Evolutionary conservation across 2,329 filamentous ascomycete genomes (phyloP), one percentile per base, ranked within the genome.

Genomic region (Talaromyces albobiverticillius): DNA sequence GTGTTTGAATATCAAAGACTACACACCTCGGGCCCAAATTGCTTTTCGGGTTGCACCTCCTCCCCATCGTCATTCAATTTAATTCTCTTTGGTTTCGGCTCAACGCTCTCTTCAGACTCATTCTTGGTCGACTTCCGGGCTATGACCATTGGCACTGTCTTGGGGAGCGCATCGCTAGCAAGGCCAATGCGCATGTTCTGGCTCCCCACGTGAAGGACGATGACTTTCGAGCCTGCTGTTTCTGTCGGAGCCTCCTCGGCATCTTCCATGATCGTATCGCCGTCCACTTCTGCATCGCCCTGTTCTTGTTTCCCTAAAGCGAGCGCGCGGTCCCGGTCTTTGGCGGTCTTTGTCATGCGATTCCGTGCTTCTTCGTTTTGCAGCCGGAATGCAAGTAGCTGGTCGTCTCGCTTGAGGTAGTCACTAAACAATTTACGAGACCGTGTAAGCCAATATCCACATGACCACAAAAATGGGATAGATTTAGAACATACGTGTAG

Each of bases 391-490:
- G 93, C 90, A 31, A 99, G 84, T 56, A 95, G 86, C 75, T 99
- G 94, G 65, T 97, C 94, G 77, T 99, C 94, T 66, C 93, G 88
- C 78, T 99, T 99, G 75, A 99, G 89, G 65, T 96, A 99, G 69
- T 99, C 94, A 57, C 91, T 96, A 29, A 29, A 62, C 20, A 31
- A 43, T 31, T n/a, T n/a, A n/a, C n/a, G n/a, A n/a, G 29, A 7
- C 4, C 3, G 7, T 9, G 5, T 26, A 40, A 20, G 18, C 36
- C 36, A n/a, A n/a, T 4, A 14, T 43, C n/a, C 11, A 20, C 25
- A 41, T 23, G 14, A 38, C 23, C 26, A 26, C 3, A 40, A 26
- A 2, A 6, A 36, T 9, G 8, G 10, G 20, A 10, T 13, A 6
- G 18, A 6, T 16, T 14, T 18, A 18, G 14, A 22, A 32, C 85